Percentiles rank a stretch among this genome's conserved stretches.
These are phyloP conservation scores for Dendrocalamus latiflorus DNA, from an alignment of 202 grass and related monocot species.

Conservation along the genomic window DNA sequence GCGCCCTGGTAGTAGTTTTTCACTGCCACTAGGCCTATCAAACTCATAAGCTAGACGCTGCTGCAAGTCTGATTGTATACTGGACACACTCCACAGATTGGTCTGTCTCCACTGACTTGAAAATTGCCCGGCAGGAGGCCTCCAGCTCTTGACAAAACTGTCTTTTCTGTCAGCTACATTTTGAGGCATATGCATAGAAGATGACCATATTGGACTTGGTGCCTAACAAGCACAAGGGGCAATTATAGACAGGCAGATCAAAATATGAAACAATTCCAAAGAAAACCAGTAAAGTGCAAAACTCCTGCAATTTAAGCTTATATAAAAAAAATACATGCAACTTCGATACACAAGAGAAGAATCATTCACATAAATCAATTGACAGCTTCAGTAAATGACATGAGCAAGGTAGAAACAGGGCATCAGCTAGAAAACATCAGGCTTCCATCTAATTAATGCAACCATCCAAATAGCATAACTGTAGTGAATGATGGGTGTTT, in stretches of 20 bases:
- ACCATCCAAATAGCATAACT: conserved; percentile 12
- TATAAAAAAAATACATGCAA: conserved; percentile 20
- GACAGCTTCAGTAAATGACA: conserved; percentile 22
- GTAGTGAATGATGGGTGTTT: background rate
- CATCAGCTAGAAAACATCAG: conserved; percentile 14
- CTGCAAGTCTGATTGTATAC: conserved; percentile 75
- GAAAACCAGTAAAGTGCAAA: conserved; percentile 2
- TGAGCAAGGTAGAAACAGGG: background rate
- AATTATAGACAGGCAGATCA: no score
- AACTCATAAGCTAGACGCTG: conserved; percentile 95
- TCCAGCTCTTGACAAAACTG: conserved; percentile 62
- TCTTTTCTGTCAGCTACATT: conserved; percentile 60
- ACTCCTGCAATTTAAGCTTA: background rate
- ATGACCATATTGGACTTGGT: conserved; percentile 50
- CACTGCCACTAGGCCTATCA: conserved; percentile 74
- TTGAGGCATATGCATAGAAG: conserved; percentile 46
- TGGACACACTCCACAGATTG: conserved; percentile 66
- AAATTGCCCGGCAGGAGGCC: conserved; percentile 58
- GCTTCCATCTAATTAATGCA: conserved; percentile 20
- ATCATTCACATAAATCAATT: conserved; percentile 8
- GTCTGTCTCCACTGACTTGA: conserved; percentile 87
- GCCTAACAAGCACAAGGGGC: conserved; percentile 39
- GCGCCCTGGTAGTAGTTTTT: conserved; percentile 75
- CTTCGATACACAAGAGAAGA: background rate
- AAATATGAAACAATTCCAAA: conserved; percentile 3